These are phyloP conservation scores for Rhodotorula diobovata DNA, from an alignment of 768 basidiomycete genomes.

Conservation along the genomic window DNA sequence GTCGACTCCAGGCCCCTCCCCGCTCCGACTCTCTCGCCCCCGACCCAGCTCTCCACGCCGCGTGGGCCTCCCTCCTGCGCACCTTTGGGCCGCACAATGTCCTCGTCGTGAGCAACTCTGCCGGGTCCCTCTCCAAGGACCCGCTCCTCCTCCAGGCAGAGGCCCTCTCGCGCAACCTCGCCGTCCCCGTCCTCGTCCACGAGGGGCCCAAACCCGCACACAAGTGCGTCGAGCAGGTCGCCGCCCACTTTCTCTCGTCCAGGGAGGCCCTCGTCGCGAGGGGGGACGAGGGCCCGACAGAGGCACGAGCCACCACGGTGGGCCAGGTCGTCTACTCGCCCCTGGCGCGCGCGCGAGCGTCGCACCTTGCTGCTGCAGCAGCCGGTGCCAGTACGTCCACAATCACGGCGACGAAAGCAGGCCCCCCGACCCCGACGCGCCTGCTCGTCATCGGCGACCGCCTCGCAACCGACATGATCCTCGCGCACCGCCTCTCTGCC, in stretches of 20 bases:
- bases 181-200: slow-evolving; percentile 78
- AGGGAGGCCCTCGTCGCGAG: slow-evolving; percentile 52
- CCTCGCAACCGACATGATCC: slow-evolving; percentile 81
- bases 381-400: too few relatives aligned
- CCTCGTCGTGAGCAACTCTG: slow-evolving; percentile 89
- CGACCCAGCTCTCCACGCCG: slow-evolving; percentile 59
- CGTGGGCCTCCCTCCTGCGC: slow-evolving; percentile 68
- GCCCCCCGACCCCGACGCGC: slow-evolving; percentile 50
- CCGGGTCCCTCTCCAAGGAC: slow-evolving; percentile 62
- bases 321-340: slow-evolving; percentile 48
- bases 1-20: slow-evolving; percentile 64
- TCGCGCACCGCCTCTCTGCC: slow-evolving; percentile 68
- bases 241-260: slow-evolving; percentile 59
- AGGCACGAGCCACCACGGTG: neutral
- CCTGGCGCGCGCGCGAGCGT: slow-evolving; percentile 44
- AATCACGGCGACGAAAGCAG: neutral
- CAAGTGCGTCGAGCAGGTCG: slow-evolving; percentile 66
- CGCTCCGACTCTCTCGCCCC: slow-evolving; percentile 70
- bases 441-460: slow-evolving; percentile 86
- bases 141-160: slow-evolving; percentile 85
- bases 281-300: neutral
- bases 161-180: slow-evolving; percentile 70
- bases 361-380: neutral
- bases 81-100: slow-evolving; percentile 74
- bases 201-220: slow-evolving; percentile 70